A percentile compares a stretch with the other conserved stretches of the same genome.
Conservation (phyloP, 2,329 filamentous ascomycete genomes). For the Neonectria punicea region DNA sequence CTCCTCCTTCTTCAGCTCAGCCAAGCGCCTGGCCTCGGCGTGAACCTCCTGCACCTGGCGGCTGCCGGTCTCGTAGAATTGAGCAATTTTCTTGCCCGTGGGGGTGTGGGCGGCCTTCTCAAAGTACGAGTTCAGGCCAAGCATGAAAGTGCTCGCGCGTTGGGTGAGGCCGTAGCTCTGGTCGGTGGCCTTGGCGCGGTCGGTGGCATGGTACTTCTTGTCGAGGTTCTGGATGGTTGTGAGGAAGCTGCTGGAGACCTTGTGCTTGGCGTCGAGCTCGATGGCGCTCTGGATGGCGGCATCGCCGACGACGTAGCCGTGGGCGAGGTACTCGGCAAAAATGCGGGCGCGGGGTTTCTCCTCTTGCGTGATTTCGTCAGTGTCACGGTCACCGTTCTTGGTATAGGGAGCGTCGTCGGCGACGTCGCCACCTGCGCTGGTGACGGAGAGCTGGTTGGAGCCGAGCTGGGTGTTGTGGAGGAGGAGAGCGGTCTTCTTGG, state of each 20-base stretch:
- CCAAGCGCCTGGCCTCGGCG: conserved; percentile 86
- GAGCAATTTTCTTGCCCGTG: conserved; percentile 86
- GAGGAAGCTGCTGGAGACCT: conserved; percentile 84
- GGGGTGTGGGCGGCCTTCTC: conserved; percentile 91
- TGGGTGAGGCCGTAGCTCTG: conserved; percentile 83
- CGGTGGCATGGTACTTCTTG: conserved; percentile 85
- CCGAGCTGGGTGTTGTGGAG: conserved; percentile 97
- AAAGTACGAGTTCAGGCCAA: conserved; percentile 86
- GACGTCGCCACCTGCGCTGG: conserved; percentile 72
- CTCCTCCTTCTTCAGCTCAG: conserved; percentile 83
- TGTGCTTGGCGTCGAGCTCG: conserved; percentile 89
- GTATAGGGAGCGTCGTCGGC: conserved; percentile 69
- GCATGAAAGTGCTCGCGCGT: conserved; percentile 72
- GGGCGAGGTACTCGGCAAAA: conserved; percentile 94
- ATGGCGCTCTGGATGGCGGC: conserved; percentile 84
- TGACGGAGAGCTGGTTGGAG: conserved; percentile 81
- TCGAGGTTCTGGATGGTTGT: conserved; percentile 81
- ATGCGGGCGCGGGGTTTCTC: conserved; percentile 97
- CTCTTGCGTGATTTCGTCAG: conserved; percentile 85
- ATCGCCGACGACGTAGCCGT: conserved; percentile 87
- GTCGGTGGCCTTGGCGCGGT: conserved; percentile 86
- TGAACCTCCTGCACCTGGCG: conserved; percentile 96
- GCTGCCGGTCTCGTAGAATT: conserved; percentile 86
- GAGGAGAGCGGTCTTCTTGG: conserved; percentile 95
- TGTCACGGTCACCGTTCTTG: conserved; percentile 66